phyloP scores from a whole-genome alignment of 768 basidiomycete species.

The Neoboletus subvelutipes region DNA sequence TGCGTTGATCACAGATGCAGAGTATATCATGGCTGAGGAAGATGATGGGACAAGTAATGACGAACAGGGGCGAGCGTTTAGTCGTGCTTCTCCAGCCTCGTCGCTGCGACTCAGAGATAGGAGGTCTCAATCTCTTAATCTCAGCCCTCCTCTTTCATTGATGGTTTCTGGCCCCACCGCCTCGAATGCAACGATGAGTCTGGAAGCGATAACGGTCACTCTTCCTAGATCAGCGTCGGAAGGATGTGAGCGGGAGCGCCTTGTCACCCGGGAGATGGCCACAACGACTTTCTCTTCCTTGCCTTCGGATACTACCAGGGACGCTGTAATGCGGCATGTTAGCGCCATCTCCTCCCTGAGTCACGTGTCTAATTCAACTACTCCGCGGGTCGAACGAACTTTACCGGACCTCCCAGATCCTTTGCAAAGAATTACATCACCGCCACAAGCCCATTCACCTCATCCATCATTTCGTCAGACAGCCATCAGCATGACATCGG shows the following conservation, averaged over 20 bases:
- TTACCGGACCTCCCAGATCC: conserved; percentile 32
- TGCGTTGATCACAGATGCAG: conserved; percentile 64
- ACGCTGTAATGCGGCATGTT: conserved; percentile 25
- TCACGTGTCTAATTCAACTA: conserved; percentile 29
- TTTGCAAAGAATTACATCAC: conserved; percentile 7
- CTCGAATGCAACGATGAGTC: conserved; percentile 32
- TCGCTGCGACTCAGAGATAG: conserved; percentile 51
- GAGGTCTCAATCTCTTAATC: conserved; percentile 64
- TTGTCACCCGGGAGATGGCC: conserved; percentile 42
- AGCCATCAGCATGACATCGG: conserved; percentile 70
- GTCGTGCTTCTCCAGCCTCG: conserved; percentile 41
- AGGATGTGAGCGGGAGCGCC: conserved; percentile 40
- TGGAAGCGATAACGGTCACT: conserved; percentile 31
- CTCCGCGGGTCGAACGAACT: conserved; percentile 28
- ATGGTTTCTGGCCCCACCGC: conserved; percentile 25
- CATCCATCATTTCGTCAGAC: conserved; percentile 52
- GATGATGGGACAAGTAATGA: conserved; percentile 36
- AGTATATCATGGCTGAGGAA: conserved; percentile 67
- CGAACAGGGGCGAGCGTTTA: conserved; percentile 19
- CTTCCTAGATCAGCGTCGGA: conserved; percentile 29
- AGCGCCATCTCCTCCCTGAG: conserved; percentile 17
- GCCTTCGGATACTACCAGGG: conserved; percentile 25
- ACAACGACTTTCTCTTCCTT: conserved; percentile 40
- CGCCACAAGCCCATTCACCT: conserved; percentile 12
- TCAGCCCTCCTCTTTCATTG: conserved; percentile 37